Conservation (phyloP, 352 stramenopile species). For the Phytophthora constricta region DNA sequence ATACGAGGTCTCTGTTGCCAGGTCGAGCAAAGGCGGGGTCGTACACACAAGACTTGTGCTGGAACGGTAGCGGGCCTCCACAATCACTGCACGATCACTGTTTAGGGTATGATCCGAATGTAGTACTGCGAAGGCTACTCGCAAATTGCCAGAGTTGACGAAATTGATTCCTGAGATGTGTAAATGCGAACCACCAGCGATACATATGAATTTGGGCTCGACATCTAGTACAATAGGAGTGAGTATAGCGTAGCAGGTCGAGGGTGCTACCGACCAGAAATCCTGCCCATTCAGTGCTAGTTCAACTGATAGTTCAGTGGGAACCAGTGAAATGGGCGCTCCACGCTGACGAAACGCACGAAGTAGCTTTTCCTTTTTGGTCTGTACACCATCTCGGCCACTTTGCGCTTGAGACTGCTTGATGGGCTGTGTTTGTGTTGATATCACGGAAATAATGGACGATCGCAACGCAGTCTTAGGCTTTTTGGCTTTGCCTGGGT, state of each 20-base stretch:
- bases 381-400: slow-evolving; percentile 22
- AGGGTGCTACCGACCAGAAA: slow-evolving; percentile 58
- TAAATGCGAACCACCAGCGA: slow-evolving; percentile 48
- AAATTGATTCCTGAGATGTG: slow-evolving; percentile 63
- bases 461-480: slow-evolving; percentile 43
- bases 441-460: slow-evolving; percentile 60
- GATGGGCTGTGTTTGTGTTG: slow-evolving; percentile 29
- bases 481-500: slow-evolving; percentile 21
- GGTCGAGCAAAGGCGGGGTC: slow-evolving; percentile 41
- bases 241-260: slow-evolving; percentile 43
- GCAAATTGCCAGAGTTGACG: slow-evolving; percentile 43
- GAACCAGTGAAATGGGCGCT: slow-evolving; percentile 37
- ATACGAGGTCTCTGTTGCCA: slow-evolving; percentile 21
- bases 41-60: slow-evolving; percentile 49
- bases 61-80: slow-evolving; percentile 64
- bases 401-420: neutral
- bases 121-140: slow-evolving; percentile 56
- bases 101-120: slow-evolving; percentile 11
- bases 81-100: slow-evolving; percentile 34
- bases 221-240: slow-evolving; percentile 46
- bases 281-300: slow-evolving; percentile 73
- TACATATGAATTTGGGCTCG: slow-evolving; percentile 51
- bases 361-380: slow-evolving; percentile 59
- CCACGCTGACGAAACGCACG: slow-evolving; percentile 51
- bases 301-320: slow-evolving; percentile 60